Evolutionary conservation across 1,284 basidiomycete genomes (phyloP).

Genomic region (Leccinum fallax): DNA sequence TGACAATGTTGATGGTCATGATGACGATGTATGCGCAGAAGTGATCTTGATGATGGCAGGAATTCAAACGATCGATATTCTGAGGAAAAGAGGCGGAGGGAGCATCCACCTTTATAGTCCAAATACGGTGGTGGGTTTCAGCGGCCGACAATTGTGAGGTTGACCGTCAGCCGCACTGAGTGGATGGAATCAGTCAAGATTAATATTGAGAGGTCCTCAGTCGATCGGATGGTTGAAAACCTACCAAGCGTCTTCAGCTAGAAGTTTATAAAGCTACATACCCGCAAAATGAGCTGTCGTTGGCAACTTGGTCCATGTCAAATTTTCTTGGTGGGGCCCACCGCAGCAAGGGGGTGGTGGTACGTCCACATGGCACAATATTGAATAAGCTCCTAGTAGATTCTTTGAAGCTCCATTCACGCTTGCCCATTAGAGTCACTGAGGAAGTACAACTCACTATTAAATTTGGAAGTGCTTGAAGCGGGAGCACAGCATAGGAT

Average conservation of each 20-base stretch:
- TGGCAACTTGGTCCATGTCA: not conserved
- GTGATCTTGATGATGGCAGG: constrained; percentile 1
- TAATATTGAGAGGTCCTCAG: not conserved
- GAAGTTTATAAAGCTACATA: not conserved
- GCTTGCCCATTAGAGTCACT: not conserved
- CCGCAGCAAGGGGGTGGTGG: not conserved
- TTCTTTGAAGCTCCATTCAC: not conserved
- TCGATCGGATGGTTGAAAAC: constrained; percentile 8
- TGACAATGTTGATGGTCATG: constrained; percentile 21
- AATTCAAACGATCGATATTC: constrained; percentile 4
- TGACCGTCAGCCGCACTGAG: constrained; percentile 21
- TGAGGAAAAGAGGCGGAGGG: not conserved
- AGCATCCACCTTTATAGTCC: constrained; percentile 12
- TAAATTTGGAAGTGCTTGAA: not conserved
- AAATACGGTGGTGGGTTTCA: constrained; percentile 7
- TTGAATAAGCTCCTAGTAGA: too few relatives aligned
- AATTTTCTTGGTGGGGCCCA: not conserved
- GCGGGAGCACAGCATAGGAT: not conserved
- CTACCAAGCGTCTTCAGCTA: not conserved
- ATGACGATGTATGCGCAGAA: constrained; percentile 4
- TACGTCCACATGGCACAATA: not conserved
- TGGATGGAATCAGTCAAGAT: constrained; percentile 1
- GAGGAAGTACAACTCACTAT: not conserved
- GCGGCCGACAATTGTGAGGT: constrained; percentile 9
- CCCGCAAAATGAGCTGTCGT: not conserved